A percentile compares a stretch with the other conserved stretches of the same genome.
These are phyloP conservation scores for Aspergillus uvarum DNA, from an alignment of 2,329 filamentous ascomycete genomes.

Conservation along the genomic window DNA sequence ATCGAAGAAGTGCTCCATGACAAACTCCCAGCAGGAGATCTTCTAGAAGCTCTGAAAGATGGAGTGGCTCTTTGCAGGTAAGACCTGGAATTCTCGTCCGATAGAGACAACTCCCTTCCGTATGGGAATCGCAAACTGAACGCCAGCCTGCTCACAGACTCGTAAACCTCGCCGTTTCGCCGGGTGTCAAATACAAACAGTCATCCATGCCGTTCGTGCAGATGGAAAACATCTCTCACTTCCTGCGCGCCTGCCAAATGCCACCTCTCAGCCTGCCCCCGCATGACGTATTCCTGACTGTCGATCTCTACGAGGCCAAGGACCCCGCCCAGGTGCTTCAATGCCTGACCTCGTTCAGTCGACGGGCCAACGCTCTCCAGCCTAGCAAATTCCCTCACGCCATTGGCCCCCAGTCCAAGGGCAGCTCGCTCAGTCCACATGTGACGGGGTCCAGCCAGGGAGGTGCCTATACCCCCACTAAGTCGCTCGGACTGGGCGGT, in stretches of 20 bases:
- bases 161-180: conserved; percentile 74
- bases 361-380: conserved; percentile 73
- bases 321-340: conserved; percentile 95
- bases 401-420: conserved; percentile 71
- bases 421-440: conserved; percentile 64
- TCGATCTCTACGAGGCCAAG: conserved; percentile 93
- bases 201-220: conserved; percentile 97
- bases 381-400: conserved; percentile 70
- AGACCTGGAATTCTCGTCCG: conserved; percentile 26
- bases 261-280: conserved; percentile 83
- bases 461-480: conserved; percentile 36
- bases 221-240: conserved; percentile 99
- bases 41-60: conserved; percentile 85
- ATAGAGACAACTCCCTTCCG: background rate
- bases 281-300: conserved; percentile 94
- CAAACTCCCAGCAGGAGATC: conserved; percentile 68
- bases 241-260: conserved; percentile 81
- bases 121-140: conserved; percentile 19
- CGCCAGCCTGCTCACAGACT: conserved; percentile 55
- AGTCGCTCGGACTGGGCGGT: conserved; percentile 54
- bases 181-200: conserved; percentile 83
- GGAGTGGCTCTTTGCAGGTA: conserved; percentile 91
- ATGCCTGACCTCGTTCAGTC: conserved; percentile 87
- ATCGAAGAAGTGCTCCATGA: conserved; percentile 80
- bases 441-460: conserved; percentile 61